Evolutionary conservation across 2,329 filamentous ascomycete species (phyloP), one percentile per base, ranked within the genome.

Genomic region (Endoconidiophora polonica): DNA sequence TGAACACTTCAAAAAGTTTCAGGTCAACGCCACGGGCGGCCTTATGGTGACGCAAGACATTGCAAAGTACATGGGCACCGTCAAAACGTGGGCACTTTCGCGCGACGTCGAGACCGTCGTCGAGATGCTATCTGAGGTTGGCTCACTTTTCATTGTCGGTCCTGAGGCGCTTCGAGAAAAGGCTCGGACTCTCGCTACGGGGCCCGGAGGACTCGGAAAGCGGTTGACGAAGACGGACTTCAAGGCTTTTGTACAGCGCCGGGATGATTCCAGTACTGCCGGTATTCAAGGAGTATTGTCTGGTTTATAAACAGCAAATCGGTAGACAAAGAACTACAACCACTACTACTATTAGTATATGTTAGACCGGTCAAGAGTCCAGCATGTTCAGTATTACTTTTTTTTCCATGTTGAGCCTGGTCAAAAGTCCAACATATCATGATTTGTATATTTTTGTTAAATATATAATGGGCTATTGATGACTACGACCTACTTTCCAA

Each of bases 11-110:
- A 91, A 94, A 60, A 87, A 86, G 59, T 98, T 94, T 67, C 79
- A 82, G 54, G 86, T 98, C 56, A 94, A 87, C 57, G 86, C 88
- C 39, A 88, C 90, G 0, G 91, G 91, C 54, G 91, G 87, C 2
- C 76, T 98, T 44, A 91, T 95, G 76, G 86, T 96, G 23, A 90
- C 83, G 36, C 94, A 96, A 67, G 91, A 98, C 62, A 88, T 96
- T 63, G 86, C 86, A 36, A 87, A 86, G 61, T 98, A 98, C 63
- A 83, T 85, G 6, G 82, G 88, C 54, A 77, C 94, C 9, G 72
- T 98, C 56, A 79, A 85, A 55, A 79, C 79, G 33, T 96, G 87
- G 86, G 76, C 83, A 24, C 70, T 88, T 39, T 72, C 75, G 48
- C 80, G 79, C 58, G 77, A 83, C 39, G 77, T 79, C 45, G 74